Percentiles rank a stretch among this genome's conserved stretches.
Evolutionary conservation across 1,284 basidiomycete species (phyloP).

Genomic region (Irpex sp.): DNA sequence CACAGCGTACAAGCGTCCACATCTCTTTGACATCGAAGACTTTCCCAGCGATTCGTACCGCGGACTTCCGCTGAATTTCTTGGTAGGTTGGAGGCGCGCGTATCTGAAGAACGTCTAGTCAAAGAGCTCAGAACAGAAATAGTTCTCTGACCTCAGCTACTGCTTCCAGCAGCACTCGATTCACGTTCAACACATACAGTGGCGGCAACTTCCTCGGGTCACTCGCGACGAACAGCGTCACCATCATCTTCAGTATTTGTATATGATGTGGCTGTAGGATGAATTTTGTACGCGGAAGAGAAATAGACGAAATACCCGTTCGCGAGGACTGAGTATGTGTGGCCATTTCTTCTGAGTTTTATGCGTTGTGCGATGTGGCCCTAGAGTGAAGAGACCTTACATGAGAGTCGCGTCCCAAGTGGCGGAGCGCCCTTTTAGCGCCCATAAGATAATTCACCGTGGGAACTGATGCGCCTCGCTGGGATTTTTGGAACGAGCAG

Average conservation of each 20-base stretch:
- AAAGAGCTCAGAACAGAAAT: constrained; percentile 8
- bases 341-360: neutral
- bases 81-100: constrained; percentile 9
- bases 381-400: neutral
- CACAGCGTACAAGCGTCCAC: neutral
- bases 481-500: constrained; percentile 15
- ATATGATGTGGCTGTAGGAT: constrained; percentile 72
- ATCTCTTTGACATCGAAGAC: constrained; percentile 3
- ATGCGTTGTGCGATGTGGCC: neutral
- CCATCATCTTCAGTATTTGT: constrained; percentile 56
- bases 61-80: constrained; percentile 8
- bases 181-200: constrained; percentile 58
- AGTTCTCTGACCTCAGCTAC: constrained; percentile 40
- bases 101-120: constrained; percentile 2
- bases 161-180: constrained; percentile 60
- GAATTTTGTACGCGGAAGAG: constrained; percentile 55
- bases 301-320: neutral
- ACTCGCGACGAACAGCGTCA: constrained; percentile 56
- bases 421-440: no score
- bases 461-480: constrained; percentile 7
- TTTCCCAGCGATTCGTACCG: constrained; percentile 2
- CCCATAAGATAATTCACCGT: neutral
- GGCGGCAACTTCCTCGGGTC: constrained; percentile 47
- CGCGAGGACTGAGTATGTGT: neutral
- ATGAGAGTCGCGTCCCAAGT: neutral